Percentiles rank a stretch among this genome's conserved stretches.
Conservation (phyloP, 2,329 filamentous ascomycete species). For the Pseudopithomyces chartarum region DNA sequence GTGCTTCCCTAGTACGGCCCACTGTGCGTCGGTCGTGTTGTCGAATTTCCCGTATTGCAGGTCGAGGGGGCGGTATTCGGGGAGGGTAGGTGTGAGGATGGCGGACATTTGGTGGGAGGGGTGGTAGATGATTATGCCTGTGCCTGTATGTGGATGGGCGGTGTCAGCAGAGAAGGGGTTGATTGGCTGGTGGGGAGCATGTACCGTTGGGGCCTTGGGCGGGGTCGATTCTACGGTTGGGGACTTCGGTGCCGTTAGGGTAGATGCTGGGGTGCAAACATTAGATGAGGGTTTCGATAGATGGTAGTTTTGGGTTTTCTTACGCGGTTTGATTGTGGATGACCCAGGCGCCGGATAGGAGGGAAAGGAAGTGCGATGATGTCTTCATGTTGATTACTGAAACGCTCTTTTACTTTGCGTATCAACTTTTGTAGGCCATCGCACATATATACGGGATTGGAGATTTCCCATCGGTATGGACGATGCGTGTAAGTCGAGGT, state of each 20-base stretch:
- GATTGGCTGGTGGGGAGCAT: background rate
- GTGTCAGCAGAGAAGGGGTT: no score
- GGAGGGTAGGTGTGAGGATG: slow-evolving; percentile 3
- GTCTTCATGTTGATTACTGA: background rate
- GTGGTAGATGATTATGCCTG: background rate
- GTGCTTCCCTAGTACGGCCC: slow-evolving; percentile 9
- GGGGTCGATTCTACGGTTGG: background rate
- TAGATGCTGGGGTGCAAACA: background rate
- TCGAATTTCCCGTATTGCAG: background rate
- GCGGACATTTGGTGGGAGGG: slow-evolving; percentile 4
- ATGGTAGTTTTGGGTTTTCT: background rate
- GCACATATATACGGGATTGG: background rate
- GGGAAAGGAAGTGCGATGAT: background rate
- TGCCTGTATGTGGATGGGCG: background rate
- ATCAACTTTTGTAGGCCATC: background rate
- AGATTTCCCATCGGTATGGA: background rate
- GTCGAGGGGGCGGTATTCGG: background rate
- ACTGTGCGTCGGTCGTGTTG: slow-evolving; percentile 9
- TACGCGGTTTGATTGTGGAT: background rate
- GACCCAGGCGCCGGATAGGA: background rate
- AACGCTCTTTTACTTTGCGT: background rate
- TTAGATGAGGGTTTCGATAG: background rate
- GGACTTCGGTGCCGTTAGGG: background rate
- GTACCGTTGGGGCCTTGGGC: slow-evolving; percentile 5
- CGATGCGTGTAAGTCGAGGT: background rate